Evolutionary conservation across 345 rosid genomes (phyloP).

Genomic region (Lumnitzera racemosa): DNA sequence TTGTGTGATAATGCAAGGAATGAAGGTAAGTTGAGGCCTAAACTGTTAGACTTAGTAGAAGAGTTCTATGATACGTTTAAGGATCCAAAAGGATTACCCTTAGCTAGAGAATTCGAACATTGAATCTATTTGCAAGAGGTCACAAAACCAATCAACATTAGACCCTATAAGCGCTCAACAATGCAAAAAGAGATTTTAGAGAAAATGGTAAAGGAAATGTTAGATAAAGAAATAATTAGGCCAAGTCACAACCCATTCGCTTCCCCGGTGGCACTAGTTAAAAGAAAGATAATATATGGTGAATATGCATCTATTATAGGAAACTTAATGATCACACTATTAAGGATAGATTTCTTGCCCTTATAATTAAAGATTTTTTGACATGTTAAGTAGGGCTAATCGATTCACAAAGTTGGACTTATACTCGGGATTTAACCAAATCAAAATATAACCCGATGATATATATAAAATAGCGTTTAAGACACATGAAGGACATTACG

Average conservation of each 20-base stretch:
- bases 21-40: too few relatives aligned
- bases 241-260: background rate
- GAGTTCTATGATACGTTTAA: too few relatives aligned
- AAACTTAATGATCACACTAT: background rate
- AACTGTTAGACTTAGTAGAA: too few relatives aligned
- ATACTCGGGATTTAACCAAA: background rate
- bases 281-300: background rate
- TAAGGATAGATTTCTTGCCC: background rate
- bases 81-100: too few relatives aligned
- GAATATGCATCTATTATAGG: background rate
- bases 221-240: background rate
- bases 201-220: background rate
- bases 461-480: background rate
- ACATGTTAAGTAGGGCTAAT: background rate
- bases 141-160: background rate
- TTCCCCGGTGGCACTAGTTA: background rate
- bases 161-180: background rate
- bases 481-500: background rate
- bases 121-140: background rate
- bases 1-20: too few relatives aligned
- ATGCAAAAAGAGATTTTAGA: background rate
- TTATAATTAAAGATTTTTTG: background rate
- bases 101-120: background rate
- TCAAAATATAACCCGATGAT: background rate
- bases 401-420: background rate